Conservation (phyloP, 2,329 filamentous ascomycete species). For the Orbilia brochopaga region DNA sequence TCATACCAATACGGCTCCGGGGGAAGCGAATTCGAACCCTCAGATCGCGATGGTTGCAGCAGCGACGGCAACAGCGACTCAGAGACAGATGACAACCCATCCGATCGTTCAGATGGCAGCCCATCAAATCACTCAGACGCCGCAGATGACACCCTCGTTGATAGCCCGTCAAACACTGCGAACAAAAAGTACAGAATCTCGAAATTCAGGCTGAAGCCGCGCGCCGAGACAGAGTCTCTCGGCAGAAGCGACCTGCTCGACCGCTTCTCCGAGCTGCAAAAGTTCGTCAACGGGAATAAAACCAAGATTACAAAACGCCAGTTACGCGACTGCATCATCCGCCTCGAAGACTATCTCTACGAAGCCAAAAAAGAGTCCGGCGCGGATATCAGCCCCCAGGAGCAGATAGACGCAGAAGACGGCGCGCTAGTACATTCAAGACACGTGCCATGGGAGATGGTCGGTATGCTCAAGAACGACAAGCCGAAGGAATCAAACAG, state of each 20-base stretch:
- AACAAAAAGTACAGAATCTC: conserved; percentile 12
- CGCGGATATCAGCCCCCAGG: not conserved
- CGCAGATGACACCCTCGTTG: not conserved
- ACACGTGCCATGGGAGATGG: too few relatives aligned
- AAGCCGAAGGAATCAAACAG: too few relatives aligned
- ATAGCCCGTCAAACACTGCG: not conserved
- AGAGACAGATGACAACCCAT: not conserved
- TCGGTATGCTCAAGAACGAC: too few relatives aligned
- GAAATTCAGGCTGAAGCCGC: conserved; percentile 13
- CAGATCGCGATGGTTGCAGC: too few relatives aligned
- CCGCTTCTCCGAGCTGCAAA: conserved; percentile 4
- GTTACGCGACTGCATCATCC: conserved; percentile 13
- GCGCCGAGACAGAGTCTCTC: not conserved
- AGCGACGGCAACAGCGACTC: conserved; percentile 2
- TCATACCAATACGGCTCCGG: too few relatives aligned
- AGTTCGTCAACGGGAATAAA: conserved; percentile 9
- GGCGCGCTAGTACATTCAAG: too few relatives aligned
- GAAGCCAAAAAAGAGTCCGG: conserved; percentile 18
- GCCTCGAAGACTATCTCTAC: conserved; percentile 20
- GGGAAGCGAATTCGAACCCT: too few relatives aligned
- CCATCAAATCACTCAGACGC: not conserved
- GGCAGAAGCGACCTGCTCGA: conserved; percentile 5
- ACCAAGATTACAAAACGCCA: conserved; percentile 2
- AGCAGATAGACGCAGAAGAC: conserved; percentile 14
- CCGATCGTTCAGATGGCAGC: too few relatives aligned